Evolutionary conservation across 345 rosid species (phyloP).

Genomic region (Dipteronia dyeriana): DNA sequence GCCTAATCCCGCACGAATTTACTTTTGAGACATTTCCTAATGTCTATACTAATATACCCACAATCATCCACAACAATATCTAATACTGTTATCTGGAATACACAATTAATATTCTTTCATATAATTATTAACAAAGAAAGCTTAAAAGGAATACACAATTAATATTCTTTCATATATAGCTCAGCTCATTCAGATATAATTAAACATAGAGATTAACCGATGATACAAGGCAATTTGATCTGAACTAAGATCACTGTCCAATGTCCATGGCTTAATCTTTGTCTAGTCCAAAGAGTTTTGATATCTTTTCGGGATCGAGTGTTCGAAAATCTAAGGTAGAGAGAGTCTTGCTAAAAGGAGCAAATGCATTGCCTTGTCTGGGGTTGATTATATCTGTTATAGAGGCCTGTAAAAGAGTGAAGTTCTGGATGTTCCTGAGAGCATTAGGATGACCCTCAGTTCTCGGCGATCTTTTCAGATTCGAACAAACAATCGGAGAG

Average conservation of each 20-base stretch:
- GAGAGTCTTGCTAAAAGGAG: conserved; percentile 46
- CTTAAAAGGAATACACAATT: background rate
- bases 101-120: no score
- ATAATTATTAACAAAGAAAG: background rate
- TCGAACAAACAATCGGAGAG: conserved; percentile 36
- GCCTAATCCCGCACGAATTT: no score
- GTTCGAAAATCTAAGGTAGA: conserved; percentile 54
- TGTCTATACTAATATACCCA: no score
- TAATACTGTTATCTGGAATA: no score
- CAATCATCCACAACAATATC: no score
- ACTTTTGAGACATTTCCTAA: no score
- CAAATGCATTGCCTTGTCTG: conserved; percentile 36
- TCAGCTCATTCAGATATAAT: background rate
- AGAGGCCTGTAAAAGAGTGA: conserved; percentile 56
- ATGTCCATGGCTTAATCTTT: conserved; percentile 19
- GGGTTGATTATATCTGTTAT: conserved; percentile 49
- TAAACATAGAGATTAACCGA: background rate
- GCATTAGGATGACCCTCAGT: conserved; percentile 65
- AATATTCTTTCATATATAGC: background rate
- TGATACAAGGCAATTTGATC: background rate
- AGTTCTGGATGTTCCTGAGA: conserved; percentile 51
- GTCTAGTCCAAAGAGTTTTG: conserved; percentile 38
- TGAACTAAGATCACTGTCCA: background rate
- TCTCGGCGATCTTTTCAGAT: conserved; percentile 18
- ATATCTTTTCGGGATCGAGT: conserved; percentile 44